Evolutionary conservation across 306 rosid species (phyloP).

Genomic region (Cercis canadensis): DNA sequence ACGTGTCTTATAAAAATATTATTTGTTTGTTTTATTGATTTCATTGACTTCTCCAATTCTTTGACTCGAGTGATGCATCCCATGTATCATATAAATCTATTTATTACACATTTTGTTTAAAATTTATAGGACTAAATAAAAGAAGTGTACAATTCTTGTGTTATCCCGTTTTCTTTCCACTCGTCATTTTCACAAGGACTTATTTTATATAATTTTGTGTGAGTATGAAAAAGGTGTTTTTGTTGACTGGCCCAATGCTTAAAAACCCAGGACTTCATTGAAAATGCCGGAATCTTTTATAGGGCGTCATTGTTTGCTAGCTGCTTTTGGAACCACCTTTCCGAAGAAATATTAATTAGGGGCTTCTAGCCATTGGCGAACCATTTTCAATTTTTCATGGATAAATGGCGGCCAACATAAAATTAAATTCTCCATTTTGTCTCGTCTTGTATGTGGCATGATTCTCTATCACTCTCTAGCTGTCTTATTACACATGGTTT

Average conservation of each 20-base stretch:
- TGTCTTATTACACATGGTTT: background rate
- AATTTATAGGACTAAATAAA: too few relatives aligned
- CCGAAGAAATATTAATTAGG: background rate
- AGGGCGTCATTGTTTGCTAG: background rate
- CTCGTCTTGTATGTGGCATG: background rate
- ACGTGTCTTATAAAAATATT: too few relatives aligned
- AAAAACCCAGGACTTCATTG: too few relatives aligned
- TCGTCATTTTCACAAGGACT: too few relatives aligned
- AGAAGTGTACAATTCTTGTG: too few relatives aligned
- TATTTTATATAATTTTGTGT: too few relatives aligned
- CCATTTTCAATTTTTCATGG: constrained; percentile 11
- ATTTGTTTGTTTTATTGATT: too few relatives aligned
- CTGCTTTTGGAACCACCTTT: background rate
- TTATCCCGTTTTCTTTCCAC: too few relatives aligned
- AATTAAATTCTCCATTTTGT: background rate
- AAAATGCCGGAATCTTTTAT: constrained; percentile 1
- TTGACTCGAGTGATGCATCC: too few relatives aligned
- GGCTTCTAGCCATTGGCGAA: constrained; percentile 10
- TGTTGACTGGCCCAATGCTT: background rate
- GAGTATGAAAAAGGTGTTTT: background rate
- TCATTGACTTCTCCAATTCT: too few relatives aligned
- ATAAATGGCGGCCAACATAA: constrained; percentile 5
- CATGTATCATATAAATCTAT: too few relatives aligned
- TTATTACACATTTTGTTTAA: too few relatives aligned
- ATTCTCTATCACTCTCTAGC: background rate